Conservation (phyloP, 2,329 filamentous ascomycete genomes). For the Sclerotinia glacialis region DNA sequence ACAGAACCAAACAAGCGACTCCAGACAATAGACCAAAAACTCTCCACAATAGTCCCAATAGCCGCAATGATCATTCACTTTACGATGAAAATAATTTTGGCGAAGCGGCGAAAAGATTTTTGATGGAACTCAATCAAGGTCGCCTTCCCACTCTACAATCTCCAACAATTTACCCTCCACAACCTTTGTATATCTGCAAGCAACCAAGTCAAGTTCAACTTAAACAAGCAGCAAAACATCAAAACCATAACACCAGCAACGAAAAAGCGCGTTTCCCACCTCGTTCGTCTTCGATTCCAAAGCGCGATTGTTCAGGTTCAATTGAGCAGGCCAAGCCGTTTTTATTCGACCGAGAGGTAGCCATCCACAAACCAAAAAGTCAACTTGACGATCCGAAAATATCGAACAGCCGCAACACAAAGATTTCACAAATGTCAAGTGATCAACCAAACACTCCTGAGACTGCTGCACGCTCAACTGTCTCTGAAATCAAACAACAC, state of each 20-base stretch:
- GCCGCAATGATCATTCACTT: background rate
- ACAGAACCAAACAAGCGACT: constrained; percentile 12
- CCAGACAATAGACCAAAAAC: constrained; percentile 8
- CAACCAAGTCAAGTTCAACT: constrained; percentile 24
- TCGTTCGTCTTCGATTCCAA: constrained; percentile 15
- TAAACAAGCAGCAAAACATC: constrained; percentile 17
- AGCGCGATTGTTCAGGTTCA: background rate
- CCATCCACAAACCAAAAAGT: background rate
- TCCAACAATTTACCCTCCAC: constrained; percentile 19
- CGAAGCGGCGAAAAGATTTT: constrained; percentile 2
- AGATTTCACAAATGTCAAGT: background rate
- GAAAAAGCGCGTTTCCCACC: constrained; percentile 16
- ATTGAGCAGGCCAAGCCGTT: background rate
- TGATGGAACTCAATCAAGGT: constrained; percentile 22
- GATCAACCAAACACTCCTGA: background rate
- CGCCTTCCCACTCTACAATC: constrained; percentile 15
- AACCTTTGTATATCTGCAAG: constrained; percentile 30
- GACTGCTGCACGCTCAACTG: constrained; percentile 6
- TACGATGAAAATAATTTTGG: background rate
- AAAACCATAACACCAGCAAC: constrained; percentile 17
- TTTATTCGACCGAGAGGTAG: background rate
- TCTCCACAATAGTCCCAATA: background rate
- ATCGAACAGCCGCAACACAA: constrained; percentile 4
- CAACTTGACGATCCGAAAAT: background rate
- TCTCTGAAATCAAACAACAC: constrained; percentile 15